Conservation (phyloP, 192 early-diverging fungal species). For the Entophlyctis luteolus region DNA sequence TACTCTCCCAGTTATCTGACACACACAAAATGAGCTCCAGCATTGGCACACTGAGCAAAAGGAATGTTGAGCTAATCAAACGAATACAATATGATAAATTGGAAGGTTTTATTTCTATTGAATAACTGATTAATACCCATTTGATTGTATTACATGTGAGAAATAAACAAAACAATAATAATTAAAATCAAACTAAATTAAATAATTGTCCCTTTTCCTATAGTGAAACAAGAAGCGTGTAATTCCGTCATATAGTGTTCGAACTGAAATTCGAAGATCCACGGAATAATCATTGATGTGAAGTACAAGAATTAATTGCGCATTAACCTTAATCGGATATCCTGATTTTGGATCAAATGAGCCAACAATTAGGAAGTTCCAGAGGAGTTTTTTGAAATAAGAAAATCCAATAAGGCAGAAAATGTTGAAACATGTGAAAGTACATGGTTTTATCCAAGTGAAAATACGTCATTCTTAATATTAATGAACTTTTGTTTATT, state of each 20-base stretch:
- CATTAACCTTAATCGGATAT: neutral
- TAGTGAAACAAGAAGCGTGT: neutral
- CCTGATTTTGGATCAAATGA: slow-evolving; percentile 5
- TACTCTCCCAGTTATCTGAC: too few relatives aligned
- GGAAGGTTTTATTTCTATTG: neutral
- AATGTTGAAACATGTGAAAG: too few relatives aligned
- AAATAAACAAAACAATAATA: neutral
- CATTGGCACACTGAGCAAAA: too few relatives aligned
- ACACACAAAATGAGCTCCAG: too few relatives aligned
- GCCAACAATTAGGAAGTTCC: neutral
- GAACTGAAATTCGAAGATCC: neutral
- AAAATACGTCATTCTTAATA: too few relatives aligned
- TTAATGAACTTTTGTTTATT: too few relatives aligned
- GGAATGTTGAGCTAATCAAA: too few relatives aligned
- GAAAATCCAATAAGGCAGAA: neutral
- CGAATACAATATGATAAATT: too few relatives aligned
- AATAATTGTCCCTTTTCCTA: neutral
- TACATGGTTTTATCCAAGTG: too few relatives aligned
- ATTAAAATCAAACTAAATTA: neutral
- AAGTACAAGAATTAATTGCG: neutral
- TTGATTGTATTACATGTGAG: neutral
- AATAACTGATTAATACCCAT: neutral
- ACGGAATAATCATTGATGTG: neutral
- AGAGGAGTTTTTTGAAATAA: neutral
- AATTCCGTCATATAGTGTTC: neutral